Conservation (phyloP, 129 eudicot genomes). For the Pulicaria dysenterica region DNA sequence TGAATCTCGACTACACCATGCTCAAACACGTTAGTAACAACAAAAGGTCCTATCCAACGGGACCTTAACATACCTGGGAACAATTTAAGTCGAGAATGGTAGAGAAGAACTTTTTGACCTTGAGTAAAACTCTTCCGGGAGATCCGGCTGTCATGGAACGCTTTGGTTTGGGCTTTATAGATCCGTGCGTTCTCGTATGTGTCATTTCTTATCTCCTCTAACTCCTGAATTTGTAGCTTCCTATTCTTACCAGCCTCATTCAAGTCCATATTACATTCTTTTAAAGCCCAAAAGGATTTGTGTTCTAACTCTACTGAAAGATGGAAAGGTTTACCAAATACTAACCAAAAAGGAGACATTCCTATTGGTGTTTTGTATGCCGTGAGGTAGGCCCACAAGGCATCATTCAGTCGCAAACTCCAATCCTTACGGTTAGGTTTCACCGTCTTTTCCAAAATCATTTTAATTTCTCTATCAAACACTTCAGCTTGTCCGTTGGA, state of each 20-base stretch:
- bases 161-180: conserved; percentile 9
- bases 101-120: conserved; percentile 13
- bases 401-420: conserved; percentile 18
- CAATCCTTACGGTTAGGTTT: conserved; percentile 24
- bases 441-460: conserved; percentile 18
- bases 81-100: not conserved
- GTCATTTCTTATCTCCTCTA: conserved; percentile 13
- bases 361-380: not conserved
- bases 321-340: too few species aligned
- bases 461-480: conserved; percentile 21
- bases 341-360: too few species aligned
- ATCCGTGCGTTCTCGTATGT: not conserved
- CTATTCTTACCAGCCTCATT: too few species aligned
- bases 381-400: conserved; percentile 9
- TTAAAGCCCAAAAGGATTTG: too few species aligned
- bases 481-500: too few species aligned
- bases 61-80: conserved; percentile 3
- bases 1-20: conserved; percentile 4
- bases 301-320: too few species aligned
- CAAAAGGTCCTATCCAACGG: conserved; percentile 11
- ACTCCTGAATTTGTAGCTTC: conserved; percentile 26
- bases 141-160: not conserved
- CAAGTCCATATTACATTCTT: too few species aligned
- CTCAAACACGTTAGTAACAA: conserved; percentile 3
- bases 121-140: not conserved